Conservation (phyloP, 2,329 filamentous ascomycete genomes). For the Beauveria varroae region DNA sequence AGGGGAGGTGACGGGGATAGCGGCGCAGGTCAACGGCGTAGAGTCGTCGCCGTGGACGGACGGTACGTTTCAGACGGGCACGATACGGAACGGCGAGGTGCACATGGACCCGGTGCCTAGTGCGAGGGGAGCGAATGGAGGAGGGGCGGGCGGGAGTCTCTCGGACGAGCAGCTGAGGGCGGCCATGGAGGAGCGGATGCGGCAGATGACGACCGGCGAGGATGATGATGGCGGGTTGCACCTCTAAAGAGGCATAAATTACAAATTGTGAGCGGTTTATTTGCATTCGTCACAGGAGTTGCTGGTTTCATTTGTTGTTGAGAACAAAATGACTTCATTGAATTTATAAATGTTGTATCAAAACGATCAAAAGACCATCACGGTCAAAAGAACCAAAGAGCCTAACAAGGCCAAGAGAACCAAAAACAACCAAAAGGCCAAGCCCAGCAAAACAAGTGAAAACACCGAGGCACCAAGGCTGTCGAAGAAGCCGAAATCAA, state of each 20-base stretch:
- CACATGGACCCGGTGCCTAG: constrained; percentile 31
- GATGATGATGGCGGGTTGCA: constrained; percentile 52
- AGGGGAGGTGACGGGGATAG: neutral
- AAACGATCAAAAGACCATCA: no score
- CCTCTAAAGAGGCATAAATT: constrained; percentile 33
- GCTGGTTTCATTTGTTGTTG: no score
- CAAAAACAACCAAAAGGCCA: no score
- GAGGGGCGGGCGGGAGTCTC: constrained; percentile 36
- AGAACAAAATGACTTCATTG: no score
- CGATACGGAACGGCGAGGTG: constrained; percentile 43
- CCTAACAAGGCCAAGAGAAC: no score
- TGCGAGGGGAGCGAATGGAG: neutral
- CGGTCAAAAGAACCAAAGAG: no score
- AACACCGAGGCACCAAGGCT: no score
- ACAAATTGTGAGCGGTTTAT: no score
- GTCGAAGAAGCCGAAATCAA: neutral
- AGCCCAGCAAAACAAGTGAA: no score
- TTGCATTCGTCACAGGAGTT: no score
- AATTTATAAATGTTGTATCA: no score
- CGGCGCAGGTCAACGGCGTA: neutral
- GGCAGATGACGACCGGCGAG: constrained; percentile 33
- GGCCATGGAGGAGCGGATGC: constrained; percentile 48
- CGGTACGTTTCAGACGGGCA: constrained; percentile 56
- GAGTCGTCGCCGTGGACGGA: constrained; percentile 48
- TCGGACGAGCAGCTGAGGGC: constrained; percentile 52